Percentiles rank a stretch among this genome's conserved stretches.
Evolutionary conservation across 2,329 filamentous ascomycete genomes (phyloP).

Genomic region (Claviceps humidiphila): DNA sequence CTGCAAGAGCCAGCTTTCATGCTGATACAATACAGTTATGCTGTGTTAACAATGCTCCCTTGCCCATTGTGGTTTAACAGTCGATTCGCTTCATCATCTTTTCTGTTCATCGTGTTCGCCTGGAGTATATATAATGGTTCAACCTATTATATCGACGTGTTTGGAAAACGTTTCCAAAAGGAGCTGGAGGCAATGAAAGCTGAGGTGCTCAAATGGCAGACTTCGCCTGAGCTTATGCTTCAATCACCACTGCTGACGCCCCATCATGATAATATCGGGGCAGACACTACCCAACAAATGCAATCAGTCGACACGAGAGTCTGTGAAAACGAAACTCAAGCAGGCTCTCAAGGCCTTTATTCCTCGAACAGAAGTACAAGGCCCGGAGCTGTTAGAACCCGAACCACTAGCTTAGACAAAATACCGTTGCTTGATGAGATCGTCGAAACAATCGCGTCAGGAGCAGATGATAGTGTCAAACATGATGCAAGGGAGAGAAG

Average conservation of each 20-base stretch:
- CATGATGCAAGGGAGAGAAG: constrained; percentile 36
- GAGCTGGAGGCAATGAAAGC: constrained; percentile 80
- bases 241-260: constrained; percentile 22
- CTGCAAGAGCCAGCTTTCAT: constrained; percentile 89
- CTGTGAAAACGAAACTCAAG: neutral
- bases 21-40: constrained; percentile 88
- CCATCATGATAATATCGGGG: constrained; percentile 12
- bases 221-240: constrained; percentile 34
- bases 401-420: constrained; percentile 30
- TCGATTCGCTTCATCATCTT: constrained; percentile 61
- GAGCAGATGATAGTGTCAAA: constrained; percentile 30
- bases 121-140: constrained; percentile 97
- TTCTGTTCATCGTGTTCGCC: constrained; percentile 70
- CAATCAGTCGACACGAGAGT: constrained; percentile 8
- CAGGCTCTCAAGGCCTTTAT: neutral
- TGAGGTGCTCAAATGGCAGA: constrained; percentile 84
- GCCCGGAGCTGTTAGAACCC: constrained; percentile 11
- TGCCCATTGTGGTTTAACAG: constrained; percentile 94
- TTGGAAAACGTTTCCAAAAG: constrained; percentile 92
- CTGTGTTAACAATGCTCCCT: constrained; percentile 82
- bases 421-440: constrained; percentile 44
- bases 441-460: constrained; percentile 21
- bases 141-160: constrained; percentile 96
- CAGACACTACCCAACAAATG: constrained; percentile 6
- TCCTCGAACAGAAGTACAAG: constrained; percentile 7